These are phyloP conservation scores for Polyporus arcularius DNA, from an alignment of 768 basidiomycete species.

Conservation along the genomic window DNA sequence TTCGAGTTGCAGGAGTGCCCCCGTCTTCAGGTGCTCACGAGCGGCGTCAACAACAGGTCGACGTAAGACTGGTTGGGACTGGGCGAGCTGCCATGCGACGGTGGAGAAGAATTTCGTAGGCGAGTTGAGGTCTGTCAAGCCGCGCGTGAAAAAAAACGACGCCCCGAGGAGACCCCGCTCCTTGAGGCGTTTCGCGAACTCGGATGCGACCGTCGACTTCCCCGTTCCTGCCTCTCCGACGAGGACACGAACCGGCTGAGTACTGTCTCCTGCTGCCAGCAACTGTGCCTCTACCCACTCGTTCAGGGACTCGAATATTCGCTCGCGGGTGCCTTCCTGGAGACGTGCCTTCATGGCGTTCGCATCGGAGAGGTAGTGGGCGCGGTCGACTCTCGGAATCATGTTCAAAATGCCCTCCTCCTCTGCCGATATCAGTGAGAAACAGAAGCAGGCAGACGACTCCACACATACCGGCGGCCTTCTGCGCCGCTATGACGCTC, in stretches of 20 bases:
- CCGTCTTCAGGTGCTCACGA: not conserved
- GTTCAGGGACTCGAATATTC: too few species aligned
- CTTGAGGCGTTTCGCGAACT: constrained; percentile 27
- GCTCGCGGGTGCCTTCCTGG: too few species aligned
- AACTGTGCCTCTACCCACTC: too few species aligned
- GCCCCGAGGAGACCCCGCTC: constrained; percentile 30
- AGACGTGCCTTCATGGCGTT: too few species aligned
- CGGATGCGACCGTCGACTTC: constrained; percentile 39
- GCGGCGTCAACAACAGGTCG: constrained; percentile 8
- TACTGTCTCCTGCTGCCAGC: too few species aligned
- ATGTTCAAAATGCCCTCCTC: too few species aligned
- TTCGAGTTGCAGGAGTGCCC: not conserved
- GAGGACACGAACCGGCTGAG: constrained; percentile 28
- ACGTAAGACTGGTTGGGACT: constrained; percentile 5
- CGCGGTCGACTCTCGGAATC: too few species aligned
- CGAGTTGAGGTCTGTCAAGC: constrained; percentile 17
- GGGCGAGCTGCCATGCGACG: constrained; percentile 33
- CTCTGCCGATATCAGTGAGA: too few species aligned
- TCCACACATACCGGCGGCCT: too few species aligned
- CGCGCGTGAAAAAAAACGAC: constrained; percentile 34
- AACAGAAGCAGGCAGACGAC: too few species aligned
- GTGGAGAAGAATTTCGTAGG: constrained; percentile 33
- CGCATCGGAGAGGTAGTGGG: too few species aligned
- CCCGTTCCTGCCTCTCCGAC: constrained; percentile 38
- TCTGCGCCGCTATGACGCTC: too few species aligned